Percentiles rank a stretch among this genome's conserved stretches.
phyloP scores from a whole-genome alignment of 768 basidiomycete species.

The Lentinula raphanica region DNA sequence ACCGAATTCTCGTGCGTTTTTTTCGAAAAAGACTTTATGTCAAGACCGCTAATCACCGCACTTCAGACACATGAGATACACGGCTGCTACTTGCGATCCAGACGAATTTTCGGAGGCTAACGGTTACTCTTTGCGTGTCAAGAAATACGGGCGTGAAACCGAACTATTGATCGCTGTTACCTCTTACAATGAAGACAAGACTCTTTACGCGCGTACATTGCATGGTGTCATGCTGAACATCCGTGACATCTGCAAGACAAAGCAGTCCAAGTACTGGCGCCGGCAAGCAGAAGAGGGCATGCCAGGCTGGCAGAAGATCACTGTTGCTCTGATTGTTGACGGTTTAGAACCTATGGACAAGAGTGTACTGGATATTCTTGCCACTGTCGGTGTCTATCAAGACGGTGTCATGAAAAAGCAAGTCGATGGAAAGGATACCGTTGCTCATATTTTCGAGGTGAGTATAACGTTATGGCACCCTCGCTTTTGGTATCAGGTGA shows the following conservation, averaged over 20 bases:
- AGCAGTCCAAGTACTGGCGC: slow-evolving; percentile 90
- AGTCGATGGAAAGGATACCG: slow-evolving; percentile 81
- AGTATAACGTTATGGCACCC: neutral
- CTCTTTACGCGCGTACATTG: slow-evolving; percentile 83
- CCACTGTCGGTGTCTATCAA: slow-evolving; percentile 89
- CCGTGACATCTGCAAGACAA: slow-evolving; percentile 94
- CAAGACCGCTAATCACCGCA: neutral
- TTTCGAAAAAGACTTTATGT: too few relatives aligned
- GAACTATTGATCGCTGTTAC: slow-evolving; percentile 94
- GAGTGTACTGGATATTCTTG: slow-evolving; percentile 81
- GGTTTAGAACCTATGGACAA: slow-evolving; percentile 96
- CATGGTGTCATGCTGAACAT: slow-evolving; percentile 98
- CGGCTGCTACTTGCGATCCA: slow-evolving; percentile 86
- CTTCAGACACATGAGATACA: slow-evolving; percentile 85
- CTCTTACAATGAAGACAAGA: slow-evolving; percentile 90
- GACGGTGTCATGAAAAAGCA: slow-evolving; percentile 95
- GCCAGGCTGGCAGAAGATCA: slow-evolving; percentile 88
- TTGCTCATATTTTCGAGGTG: slow-evolving; percentile 95
- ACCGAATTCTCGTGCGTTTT: slow-evolving; percentile 67
- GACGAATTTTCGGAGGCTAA: slow-evolving; percentile 77
- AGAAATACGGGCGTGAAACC: slow-evolving; percentile 83
- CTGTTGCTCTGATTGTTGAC: slow-evolving; percentile 86
- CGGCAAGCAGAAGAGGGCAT: slow-evolving; percentile 76
- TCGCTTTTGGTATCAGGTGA: slow-evolving; percentile 7
- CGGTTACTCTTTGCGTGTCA: slow-evolving; percentile 82